These are phyloP conservation scores for Cladosporium cucumerinum DNA, from an alignment of 2,329 filamentous ascomycete genomes.

Conservation along the genomic window DNA sequence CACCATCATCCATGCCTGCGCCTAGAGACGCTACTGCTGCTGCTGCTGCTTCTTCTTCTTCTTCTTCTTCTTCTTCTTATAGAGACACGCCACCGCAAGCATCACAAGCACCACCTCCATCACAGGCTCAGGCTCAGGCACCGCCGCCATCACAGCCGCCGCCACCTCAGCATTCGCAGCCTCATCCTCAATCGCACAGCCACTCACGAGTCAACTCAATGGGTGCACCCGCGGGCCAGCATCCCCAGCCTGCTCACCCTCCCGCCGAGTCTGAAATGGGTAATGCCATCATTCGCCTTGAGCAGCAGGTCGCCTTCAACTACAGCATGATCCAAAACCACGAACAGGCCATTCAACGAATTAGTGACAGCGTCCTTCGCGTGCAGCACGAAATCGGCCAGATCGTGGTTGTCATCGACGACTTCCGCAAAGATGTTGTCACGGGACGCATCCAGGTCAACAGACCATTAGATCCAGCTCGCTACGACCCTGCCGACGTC, in stretches of 20 bases:
- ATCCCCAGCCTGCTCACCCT: constrained; percentile 9
- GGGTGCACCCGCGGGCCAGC: constrained; percentile 9
- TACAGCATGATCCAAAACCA: constrained; percentile 41
- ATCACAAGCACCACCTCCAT: background rate
- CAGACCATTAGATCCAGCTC: constrained; percentile 18
- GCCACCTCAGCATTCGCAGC: constrained; percentile 5
- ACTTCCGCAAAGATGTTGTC: constrained; percentile 36
- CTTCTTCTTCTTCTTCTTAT: background rate
- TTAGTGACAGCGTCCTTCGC: constrained; percentile 40
- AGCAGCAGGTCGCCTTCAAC: constrained; percentile 49
- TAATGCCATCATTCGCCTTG: constrained; percentile 35
- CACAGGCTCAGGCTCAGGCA: background rate
- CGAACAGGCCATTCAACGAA: constrained; percentile 40
- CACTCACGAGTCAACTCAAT: constrained; percentile 16
- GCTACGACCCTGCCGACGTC: constrained; percentile 37
- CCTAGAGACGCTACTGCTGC: constrained; percentile 7
- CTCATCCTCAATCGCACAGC: constrained; percentile 1
- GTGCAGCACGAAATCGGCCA: constrained; percentile 40
- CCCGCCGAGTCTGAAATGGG: constrained; percentile 1
- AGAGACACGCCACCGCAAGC: constrained; percentile 7
- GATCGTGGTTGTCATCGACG: constrained; percentile 35
- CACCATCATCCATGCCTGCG: constrained; percentile 3
- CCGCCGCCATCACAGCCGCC: background rate
- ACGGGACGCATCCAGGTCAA: constrained; percentile 23
- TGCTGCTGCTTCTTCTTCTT: no score